Conservation (phyloP, 768 basidiomycete genomes). For the Clitopilus hobsonii region DNA sequence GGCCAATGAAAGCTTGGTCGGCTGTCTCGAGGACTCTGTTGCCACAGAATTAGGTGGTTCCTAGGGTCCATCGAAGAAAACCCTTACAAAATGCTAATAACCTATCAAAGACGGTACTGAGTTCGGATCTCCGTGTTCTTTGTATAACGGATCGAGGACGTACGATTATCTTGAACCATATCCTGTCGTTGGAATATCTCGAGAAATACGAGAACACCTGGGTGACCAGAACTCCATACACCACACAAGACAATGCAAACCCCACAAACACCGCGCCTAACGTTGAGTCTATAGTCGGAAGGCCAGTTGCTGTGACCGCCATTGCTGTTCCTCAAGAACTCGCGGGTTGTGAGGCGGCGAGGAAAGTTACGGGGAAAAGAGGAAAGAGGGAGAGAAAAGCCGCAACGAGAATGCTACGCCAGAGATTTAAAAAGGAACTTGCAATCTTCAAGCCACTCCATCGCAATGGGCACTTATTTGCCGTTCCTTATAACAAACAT, state of each 20-base stretch:
- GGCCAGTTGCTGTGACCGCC: constrained; percentile 4
- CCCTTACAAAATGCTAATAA: constrained; percentile 32
- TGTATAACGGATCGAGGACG: constrained; percentile 17
- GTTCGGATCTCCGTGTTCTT: background rate
- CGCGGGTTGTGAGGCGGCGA: background rate
- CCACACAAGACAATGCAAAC: constrained; percentile 44
- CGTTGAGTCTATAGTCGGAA: constrained; percentile 36
- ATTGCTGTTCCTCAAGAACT: background rate
- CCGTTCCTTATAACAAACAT: background rate
- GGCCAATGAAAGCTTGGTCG: constrained; percentile 54
- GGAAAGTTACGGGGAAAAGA: background rate
- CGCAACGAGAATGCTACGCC: background rate
- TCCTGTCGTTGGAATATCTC: constrained; percentile 49
- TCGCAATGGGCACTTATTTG: background rate
- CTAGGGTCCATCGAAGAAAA: background rate
- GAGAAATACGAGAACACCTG: constrained; percentile 54
- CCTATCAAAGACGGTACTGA: constrained; percentile 18
- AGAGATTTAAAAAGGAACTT: background rate
- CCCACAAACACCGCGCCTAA: constrained; percentile 61
- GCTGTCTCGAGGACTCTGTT: constrained; percentile 45
- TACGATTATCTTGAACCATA: constrained; percentile 46
- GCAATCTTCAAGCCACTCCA: background rate
- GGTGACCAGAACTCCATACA: constrained; percentile 51
- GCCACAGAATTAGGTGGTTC: background rate
- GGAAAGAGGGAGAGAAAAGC: constrained; percentile 6